phyloP scores from a whole-genome alignment of 2,329 filamentous ascomycete species.

The Epichloe typhina region DNA sequence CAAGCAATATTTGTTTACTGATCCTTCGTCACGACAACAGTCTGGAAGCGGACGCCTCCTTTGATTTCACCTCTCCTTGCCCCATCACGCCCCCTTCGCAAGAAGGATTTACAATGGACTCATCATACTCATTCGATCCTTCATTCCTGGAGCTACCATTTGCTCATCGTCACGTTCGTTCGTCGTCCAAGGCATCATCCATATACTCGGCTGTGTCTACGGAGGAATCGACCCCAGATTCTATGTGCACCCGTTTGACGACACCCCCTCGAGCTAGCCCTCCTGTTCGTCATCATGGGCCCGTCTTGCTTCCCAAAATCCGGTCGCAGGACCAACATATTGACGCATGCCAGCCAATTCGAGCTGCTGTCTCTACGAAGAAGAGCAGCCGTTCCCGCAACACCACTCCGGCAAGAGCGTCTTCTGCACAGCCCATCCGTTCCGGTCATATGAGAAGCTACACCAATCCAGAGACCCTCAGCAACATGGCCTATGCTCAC shows the following conservation, averaged over 20 bases:
- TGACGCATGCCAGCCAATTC: slow-evolving; percentile 23
- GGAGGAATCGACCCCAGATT: slow-evolving; percentile 43
- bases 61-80: slow-evolving; percentile 44
- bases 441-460: slow-evolving; percentile 42
- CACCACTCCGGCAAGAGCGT: slow-evolving; percentile 13
- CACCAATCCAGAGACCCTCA: slow-evolving; percentile 47
- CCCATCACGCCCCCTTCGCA: slow-evolving; percentile 15
- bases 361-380: slow-evolving; percentile 1
- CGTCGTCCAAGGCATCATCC: slow-evolving; percentile 53
- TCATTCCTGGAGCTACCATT: slow-evolving; percentile 43
- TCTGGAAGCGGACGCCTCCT: slow-evolving; percentile 49
- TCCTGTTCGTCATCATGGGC: slow-evolving; percentile 66
- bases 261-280: slow-evolving; percentile 54
- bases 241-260: slow-evolving; percentile 52
- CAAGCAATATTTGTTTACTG: not conserved
- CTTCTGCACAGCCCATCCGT: slow-evolving; percentile 18
- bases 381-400: not conserved
- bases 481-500: slow-evolving; percentile 22
- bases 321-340: slow-evolving; percentile 71
- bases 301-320: slow-evolving; percentile 73
- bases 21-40: slow-evolving; percentile 19
- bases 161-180: slow-evolving; percentile 43
- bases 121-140: slow-evolving; percentile 39
- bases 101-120: slow-evolving; percentile 11
- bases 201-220: slow-evolving; percentile 48